Evolutionary conservation across 2,329 filamentous ascomycete genomes (phyloP), one percentile per base, ranked within the genome.

Genomic region (Zasmidium cellare): DNA sequence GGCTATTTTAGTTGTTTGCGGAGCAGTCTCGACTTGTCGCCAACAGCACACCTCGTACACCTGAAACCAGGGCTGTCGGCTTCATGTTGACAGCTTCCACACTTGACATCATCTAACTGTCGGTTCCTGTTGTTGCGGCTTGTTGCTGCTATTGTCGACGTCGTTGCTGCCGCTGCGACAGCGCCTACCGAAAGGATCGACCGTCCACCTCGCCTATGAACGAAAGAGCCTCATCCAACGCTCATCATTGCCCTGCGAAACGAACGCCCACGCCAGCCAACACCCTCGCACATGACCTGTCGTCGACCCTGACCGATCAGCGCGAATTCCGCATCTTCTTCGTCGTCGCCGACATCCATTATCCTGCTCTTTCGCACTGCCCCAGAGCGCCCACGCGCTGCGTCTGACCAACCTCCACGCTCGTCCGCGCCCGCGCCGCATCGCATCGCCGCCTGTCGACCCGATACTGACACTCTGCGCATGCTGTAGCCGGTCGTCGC

Each of bases 401-500:
- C 19, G 45, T 22, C 45, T 47, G 45, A 22, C 45, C 35, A 9
- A n/a, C 35, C 5, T n/a, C 16, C 52, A 46, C 52, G 48, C 28
- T 59, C 56, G 22, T 41, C 38, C 44, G 46, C 52, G 53, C 48
- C 31, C 50, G 59, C 54, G 51, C 54, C 57, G 56, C 56, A 52
- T 55, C 45, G 60, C 62, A 55, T 24, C 28, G 59, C 51, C 24
- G 28, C 31, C 51, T 46, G 38, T 49, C 46, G 31, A 46, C 55
- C 44, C 9, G 6, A 12, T 22, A 3, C 5, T 47, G 9, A 9
- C 20, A 14, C 18, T 25, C 19, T 9, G 62, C 65, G 57, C 59
- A 66, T 68, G 67, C 54, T 57, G 59, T 63, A 67, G 60, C 51
- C 45, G 41, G 56, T 44, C 55, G 58, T 47, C 61, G 61, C 58